phyloP scores from a whole-genome alignment of 139 green algal genomes.

The Chlamydomonas applanata region DNA sequence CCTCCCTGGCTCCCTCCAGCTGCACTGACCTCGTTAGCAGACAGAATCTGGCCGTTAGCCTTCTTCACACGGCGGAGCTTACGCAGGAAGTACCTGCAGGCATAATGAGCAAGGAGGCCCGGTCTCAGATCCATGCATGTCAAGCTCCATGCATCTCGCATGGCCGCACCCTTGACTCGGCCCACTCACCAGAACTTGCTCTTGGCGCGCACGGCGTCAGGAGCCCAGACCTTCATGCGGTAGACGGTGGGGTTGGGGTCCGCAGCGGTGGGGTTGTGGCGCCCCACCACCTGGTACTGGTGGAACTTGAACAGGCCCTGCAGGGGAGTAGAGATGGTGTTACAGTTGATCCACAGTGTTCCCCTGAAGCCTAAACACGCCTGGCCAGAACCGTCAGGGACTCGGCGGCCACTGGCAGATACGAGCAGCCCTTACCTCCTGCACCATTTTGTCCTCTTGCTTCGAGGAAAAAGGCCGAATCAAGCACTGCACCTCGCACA shows the following conservation, averaged over 20 bases:
- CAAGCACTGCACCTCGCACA: too few species aligned
- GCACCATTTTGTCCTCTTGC: too few species aligned
- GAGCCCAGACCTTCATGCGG: constrained; percentile 99
- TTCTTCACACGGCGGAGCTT: constrained; percentile 98
- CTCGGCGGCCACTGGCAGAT: too few species aligned
- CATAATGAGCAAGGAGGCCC: too few species aligned
- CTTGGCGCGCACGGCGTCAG: constrained; percentile 88
- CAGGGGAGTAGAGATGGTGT: background rate
- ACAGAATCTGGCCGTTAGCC: constrained; percentile 97
- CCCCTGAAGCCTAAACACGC: too few species aligned
- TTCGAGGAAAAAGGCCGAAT: too few species aligned
- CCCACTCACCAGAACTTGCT: constrained; percentile 96
- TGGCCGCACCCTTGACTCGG: too few species aligned
- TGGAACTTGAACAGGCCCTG: constrained; percentile 90
- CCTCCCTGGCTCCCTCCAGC: background rate
- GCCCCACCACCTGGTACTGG: constrained; percentile 99
- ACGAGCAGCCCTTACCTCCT: too few species aligned
- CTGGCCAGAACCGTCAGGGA: too few species aligned
- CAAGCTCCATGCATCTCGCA: too few species aligned
- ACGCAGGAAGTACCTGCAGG: constrained; percentile 95
- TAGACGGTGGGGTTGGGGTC: constrained; percentile 91
- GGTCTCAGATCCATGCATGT: too few species aligned
- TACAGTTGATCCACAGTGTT: too few species aligned
- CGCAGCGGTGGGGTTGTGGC: constrained; percentile 88
- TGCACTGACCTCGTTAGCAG: constrained; percentile 90